Evolutionary conservation across 768 basidiomycete genomes (phyloP).

Genomic region (Leccinellum albellum): DNA sequence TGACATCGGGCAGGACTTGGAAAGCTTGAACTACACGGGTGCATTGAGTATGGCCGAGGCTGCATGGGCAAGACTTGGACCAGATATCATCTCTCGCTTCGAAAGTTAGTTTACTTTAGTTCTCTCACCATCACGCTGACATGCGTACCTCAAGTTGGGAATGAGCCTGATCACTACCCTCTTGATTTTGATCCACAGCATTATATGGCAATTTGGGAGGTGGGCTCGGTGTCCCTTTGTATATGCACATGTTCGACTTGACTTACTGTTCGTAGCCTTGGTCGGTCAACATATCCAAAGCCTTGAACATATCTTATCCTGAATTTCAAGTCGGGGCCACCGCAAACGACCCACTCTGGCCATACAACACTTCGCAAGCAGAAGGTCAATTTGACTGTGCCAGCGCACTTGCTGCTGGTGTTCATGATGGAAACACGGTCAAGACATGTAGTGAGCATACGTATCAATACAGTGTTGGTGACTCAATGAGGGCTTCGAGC

Average conservation of each 20-base stretch:
- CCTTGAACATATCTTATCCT: slow-evolving; percentile 36
- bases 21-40: slow-evolving; percentile 41
- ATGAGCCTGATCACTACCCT: slow-evolving; percentile 51
- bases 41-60: slow-evolving; percentile 43
- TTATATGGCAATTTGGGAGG: slow-evolving; percentile 45
- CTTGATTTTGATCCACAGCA: slow-evolving; percentile 39
- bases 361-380: slow-evolving; percentile 41
- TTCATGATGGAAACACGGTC: slow-evolving; percentile 39
- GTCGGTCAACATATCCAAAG: slow-evolving; percentile 46
- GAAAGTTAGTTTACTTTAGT: slow-evolving; percentile 36
- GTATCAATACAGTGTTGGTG: slow-evolving; percentile 49
- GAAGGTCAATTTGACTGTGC: slow-evolving; percentile 40
- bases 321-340: slow-evolving; percentile 50
- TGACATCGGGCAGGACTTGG: slow-evolving; percentile 36
- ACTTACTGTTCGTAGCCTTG: slow-evolving; percentile 34
- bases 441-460: slow-evolving; percentile 51
- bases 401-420: slow-evolving; percentile 47
- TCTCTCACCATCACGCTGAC: background rate
- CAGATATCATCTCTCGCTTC: slow-evolving; percentile 37
- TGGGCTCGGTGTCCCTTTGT: slow-evolving; percentile 18
- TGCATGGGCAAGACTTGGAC: slow-evolving; percentile 36
- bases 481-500: background rate
- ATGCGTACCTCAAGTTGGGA: slow-evolving; percentile 37
- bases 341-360: slow-evolving; percentile 50
- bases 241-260: background rate